Base-by-base conservation (phyloP, 139 green algal genomes). In the Chlamydomonas eustigma region DNA sequence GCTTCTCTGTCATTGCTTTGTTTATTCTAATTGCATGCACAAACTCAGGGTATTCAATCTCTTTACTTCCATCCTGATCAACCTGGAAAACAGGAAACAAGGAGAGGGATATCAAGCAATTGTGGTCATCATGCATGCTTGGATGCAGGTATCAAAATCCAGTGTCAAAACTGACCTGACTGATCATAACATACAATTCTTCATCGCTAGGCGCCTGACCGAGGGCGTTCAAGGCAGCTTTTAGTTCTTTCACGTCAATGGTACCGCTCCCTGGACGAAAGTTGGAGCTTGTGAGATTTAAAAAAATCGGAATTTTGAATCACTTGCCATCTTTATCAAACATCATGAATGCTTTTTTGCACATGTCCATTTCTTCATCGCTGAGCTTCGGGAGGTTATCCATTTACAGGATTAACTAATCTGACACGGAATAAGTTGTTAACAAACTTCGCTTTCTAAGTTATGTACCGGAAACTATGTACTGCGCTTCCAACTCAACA, bases 31-130 rank as follows among this genome's bases (percentile, higher is more conserved):
- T 92, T 0, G 92, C 84, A 39, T 86, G 83, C 36, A 95, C 34
- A 28, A 96, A 95, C 81, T 96, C 90, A 3, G 67, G 36, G 38
- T 93, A 93, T 66, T 94, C 91, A 72, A 95, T 91, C 69, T 89
- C 87, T 3, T 83, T 84, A 58, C 81, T 89, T 35, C 85, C 83
- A 75, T 94, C 91, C 35, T 87, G 73, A 80, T 93, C 88, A 1
- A 90, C 89, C 90, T 94, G 78, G 36, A 39, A 2, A 12, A 28
- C 18, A n/a, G 31, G 0, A 30, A 18, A 58, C n/a, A n/a, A n/a
- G n/a, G n/a, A n/a, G n/a, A n/a, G n/a, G n/a, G n/a, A n/a, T n/a
- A n/a, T n/a, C n/a, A n/a, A n/a, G n/a, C n/a, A n/a, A n/a, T n/a
- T n/a, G n/a, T n/a, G n/a, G n/a, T n/a, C n/a, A n/a, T n/a, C n/a